phyloP scores from a whole-genome alignment of 2,329 filamentous ascomycete genomes.

The Neopestalotiopsis clavispora region DNA sequence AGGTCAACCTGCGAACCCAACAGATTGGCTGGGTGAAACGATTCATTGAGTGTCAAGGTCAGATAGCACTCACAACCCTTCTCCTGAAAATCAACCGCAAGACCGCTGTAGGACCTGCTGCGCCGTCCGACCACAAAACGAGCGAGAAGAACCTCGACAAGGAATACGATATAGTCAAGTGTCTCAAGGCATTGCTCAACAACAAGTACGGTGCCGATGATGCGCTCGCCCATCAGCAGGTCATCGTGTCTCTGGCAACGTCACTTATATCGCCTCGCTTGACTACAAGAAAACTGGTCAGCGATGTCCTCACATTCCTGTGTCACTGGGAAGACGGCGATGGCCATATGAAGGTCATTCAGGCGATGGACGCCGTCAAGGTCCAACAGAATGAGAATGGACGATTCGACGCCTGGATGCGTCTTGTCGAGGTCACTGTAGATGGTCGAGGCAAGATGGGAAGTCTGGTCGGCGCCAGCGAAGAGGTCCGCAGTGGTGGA shows the following conservation, averaged over 20 bases:
- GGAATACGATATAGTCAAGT: constrained; percentile 98
- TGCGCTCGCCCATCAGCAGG: constrained; percentile 86
- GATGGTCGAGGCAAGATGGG: constrained; percentile 99
- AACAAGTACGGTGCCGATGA: constrained; percentile 99
- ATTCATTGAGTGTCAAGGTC: constrained; percentile 96
- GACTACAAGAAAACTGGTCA: constrained; percentile 91
- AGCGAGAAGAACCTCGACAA: constrained; percentile 83
- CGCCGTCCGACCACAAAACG: constrained; percentile 58
- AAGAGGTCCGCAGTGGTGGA: constrained; percentile 92
- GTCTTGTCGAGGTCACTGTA: constrained; percentile 94
- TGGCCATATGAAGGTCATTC: constrained; percentile 91
- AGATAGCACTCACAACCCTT: constrained; percentile 93
- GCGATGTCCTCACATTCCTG: constrained; percentile 93
- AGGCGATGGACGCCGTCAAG: constrained; percentile 92
- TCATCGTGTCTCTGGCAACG: constrained; percentile 84
- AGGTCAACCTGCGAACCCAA: constrained; percentile 93
- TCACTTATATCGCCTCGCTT: constrained; percentile 88
- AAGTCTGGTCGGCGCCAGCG: constrained; percentile 93
- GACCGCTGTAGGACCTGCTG: constrained; percentile 74
- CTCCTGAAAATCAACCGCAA: constrained; percentile 92
- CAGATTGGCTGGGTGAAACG: constrained; percentile 97
- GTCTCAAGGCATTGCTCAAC: constrained; percentile 96
- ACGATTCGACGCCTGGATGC: constrained; percentile 98
- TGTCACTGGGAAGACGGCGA: constrained; percentile 90
- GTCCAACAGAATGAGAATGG: constrained; percentile 88